Evolutionary conservation across 805 yeast species (phyloP).

Genomic region (Komagataella pseudopastoris): DNA sequence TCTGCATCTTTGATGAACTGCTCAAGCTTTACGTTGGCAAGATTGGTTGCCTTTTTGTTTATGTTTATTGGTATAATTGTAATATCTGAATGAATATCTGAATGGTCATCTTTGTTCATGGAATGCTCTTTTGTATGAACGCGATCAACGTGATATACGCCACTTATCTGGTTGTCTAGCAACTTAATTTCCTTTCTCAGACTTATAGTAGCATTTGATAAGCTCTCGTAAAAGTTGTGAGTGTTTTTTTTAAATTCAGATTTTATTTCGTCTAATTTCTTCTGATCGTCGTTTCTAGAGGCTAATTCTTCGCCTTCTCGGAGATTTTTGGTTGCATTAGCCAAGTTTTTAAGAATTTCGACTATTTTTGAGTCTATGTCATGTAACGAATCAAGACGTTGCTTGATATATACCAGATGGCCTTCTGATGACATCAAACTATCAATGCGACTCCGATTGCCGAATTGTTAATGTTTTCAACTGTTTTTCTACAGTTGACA

Average conservation of each 20-base stretch:
- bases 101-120: constrained; percentile 2
- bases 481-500: background rate
- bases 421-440: background rate
- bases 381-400: constrained; percentile 36
- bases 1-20: constrained; percentile 2
- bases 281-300: constrained; percentile 7
- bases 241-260: constrained; percentile 29
- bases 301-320: constrained; percentile 12
- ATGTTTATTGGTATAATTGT: constrained; percentile 56
- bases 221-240: constrained; percentile 32
- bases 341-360: constrained; percentile 32
- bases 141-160: constrained; percentile 26
- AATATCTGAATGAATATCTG: constrained; percentile 22
- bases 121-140: constrained; percentile 1
- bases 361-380: constrained; percentile 39
- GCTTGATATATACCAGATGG: constrained; percentile 27
- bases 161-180: constrained; percentile 46
- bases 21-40: constrained; percentile 44
- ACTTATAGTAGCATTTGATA: constrained; percentile 45
- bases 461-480: background rate
- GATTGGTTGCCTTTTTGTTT: constrained; percentile 56
- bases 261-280: constrained; percentile 15
- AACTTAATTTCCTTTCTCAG: constrained; percentile 54
- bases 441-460: background rate
- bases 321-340: constrained; percentile 29